Evolutionary conservation across 257 asterid species (phyloP), one percentile per base, ranked within the genome.

Genomic region (Solanum paucissectum): DNA sequence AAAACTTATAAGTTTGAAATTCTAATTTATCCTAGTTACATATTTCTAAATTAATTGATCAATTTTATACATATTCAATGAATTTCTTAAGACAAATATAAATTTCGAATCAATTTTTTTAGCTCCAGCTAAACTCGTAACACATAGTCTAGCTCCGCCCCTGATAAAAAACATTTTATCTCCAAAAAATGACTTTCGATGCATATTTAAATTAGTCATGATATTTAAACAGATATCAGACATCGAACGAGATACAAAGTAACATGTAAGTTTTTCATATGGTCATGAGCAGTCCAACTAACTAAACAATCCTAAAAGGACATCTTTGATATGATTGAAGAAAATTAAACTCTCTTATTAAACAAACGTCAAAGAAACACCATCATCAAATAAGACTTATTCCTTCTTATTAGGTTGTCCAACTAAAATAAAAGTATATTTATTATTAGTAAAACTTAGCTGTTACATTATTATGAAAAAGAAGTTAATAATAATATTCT

Each of bases 401-500:
- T 85, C 38, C 12, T 46, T 14, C 21, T 49, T 72, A 16, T 33
- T 49, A 49, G 44, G 44, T 49, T 49, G 71, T 82, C 21, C 86
- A 85, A 38, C 64, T 85, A 42, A 62, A 25, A 4, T 20, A 66
- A 85, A 32, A 71, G 1, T 72, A 69, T 7, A 12, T 32, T 85
- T 85, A 85, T 68, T 68, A 85, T 68, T 46, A 25, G 66, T 60
- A 87, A 79, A 84, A 49, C 73, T 77, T 85, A 88, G 89, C 86
- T 90, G 92, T 88, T 89, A 87, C 87, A 68, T 55, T 33, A 72
- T 69, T 84, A 69, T 76, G 36, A 32, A 12, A 60, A 55, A 37
- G 34, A 73, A 83, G 72, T 74, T 6, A 55, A 34, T 37, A 55
- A 34, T 37, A 60, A 83, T 68, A 55, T 49, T 81, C 18, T 42